phyloP scores from a whole-genome alignment of 345 rosid genomes.

The Brassica juncea region DNA sequence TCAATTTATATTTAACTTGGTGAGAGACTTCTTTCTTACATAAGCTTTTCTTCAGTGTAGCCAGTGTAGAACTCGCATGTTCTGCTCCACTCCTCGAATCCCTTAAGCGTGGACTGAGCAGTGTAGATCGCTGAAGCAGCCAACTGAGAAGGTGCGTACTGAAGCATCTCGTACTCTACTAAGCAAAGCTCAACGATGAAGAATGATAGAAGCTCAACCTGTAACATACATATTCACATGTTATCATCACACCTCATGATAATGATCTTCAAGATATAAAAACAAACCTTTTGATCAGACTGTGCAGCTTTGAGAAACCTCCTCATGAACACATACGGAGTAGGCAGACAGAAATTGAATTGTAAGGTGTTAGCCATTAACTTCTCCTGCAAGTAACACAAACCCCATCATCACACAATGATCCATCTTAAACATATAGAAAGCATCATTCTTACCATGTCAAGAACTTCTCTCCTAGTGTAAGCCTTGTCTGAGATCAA shows the following conservation, averaged over 20 bases:
- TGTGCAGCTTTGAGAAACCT: conserved; percentile 89
- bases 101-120: conserved; percentile 50
- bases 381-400: conserved; percentile 50
- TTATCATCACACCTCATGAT: no score
- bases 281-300: conserved; percentile 76
- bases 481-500: conserved; percentile 90
- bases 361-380: conserved; percentile 70
- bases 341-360: conserved; percentile 77
- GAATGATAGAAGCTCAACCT: conserved; percentile 82
- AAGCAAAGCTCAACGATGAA: conserved; percentile 59
- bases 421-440: neutral
- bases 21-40: conserved; percentile 37
- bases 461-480: conserved; percentile 80
- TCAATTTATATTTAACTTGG: neutral
- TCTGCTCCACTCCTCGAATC: conserved; percentile 50
- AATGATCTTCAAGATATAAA: neutral
- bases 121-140: conserved; percentile 78
- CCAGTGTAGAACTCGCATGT: conserved; percentile 50
- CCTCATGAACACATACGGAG: conserved; percentile 91
- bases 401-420: neutral
- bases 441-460: conserved; percentile 53
- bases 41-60: conserved; percentile 51
- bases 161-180: conserved; percentile 63
- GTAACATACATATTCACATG: conserved; percentile 6
- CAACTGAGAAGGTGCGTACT: conserved; percentile 59